These are phyloP conservation scores for Zea luxurians DNA, from an alignment of 176 grass and related monocot genomes.

Conservation along the genomic window DNA sequence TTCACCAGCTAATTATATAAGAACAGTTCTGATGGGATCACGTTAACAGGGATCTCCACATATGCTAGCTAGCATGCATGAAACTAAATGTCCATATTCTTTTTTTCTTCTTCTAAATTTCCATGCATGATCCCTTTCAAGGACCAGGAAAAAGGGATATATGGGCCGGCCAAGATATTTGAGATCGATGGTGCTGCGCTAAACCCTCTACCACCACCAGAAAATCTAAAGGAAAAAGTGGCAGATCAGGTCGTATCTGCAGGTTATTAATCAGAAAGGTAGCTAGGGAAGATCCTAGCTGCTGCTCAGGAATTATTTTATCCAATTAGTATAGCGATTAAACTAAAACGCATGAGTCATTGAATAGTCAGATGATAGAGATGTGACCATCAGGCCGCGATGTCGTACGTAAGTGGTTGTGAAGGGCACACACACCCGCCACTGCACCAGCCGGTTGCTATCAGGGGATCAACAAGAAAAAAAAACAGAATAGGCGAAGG, in stretches of 20 bases:
- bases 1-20: neutral
- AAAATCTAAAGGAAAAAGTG: constrained; percentile 36
- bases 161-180: constrained; percentile 29
- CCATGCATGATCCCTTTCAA: neutral
- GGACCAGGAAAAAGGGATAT: constrained; percentile 9
- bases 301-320: constrained; percentile 20
- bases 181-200: neutral
- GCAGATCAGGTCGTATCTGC: constrained; percentile 28
- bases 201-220: constrained; percentile 2
- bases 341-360: constrained; percentile 1
- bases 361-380: constrained; percentile 34
- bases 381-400: constrained; percentile 39
- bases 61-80: constrained; percentile 7
- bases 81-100: neutral
- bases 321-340: neutral
- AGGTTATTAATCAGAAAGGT: constrained; percentile 8
- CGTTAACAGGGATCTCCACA: neutral
- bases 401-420: constrained; percentile 49
- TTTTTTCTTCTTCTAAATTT: neutral
- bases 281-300: neutral
- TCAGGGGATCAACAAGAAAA: constrained; percentile 35
- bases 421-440: constrained; percentile 52
- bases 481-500: constrained; percentile 48
- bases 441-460: constrained; percentile 44
- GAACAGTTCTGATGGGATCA: constrained; percentile 1